Evolutionary conservation across 306 rosid genomes (phyloP), one percentile per base, ranked within the genome.

Genomic region (Vigna radiata): DNA sequence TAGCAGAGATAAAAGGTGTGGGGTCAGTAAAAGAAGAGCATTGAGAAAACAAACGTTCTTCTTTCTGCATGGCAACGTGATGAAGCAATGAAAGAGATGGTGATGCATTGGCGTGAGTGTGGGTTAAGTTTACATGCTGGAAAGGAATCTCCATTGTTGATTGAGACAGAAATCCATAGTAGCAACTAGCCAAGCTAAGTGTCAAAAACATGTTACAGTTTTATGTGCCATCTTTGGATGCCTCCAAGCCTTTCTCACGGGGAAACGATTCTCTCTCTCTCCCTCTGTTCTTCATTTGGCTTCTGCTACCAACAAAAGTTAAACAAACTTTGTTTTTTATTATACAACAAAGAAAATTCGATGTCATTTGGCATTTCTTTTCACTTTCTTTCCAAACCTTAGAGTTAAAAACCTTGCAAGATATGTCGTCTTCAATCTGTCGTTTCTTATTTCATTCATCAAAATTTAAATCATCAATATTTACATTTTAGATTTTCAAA

Each of bases 221-320:
- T 50, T 58, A 66, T 81, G 73, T 79, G 56, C 71, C 79, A 71
- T 70, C 72, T 84, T 66, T 71, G 85, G 74, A 84, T 87, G 84
- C 86, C 67, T 84, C 88, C 90, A 87, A 82, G 50, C 21, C 56
- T 67, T 81, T 65, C 82, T 78, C 88, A 86, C 89, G 87, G 89
- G 89, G 75, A 86, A 72, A 7, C 37, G 46, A 62, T 82, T 78
- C 39, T 66, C 76, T 66, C 33, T 68, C 77, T 50, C 82, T 52
- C 16, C 65, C 65, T 61, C 79, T 72, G 11, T 4, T 52, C 48
- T 72, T 63, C 12, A 15, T 71, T 62, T 61, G 72, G 36, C 53
- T 50, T 71, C 21, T 39, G 13, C 77, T 59, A 13, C 60, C 52
- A 11, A 43, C 31, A 78, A 74, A 78, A 11, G 69, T 68, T 67